These are phyloP conservation scores for Salvia sclarea DNA, from an alignment of 305 asterid species.

Conservation along the genomic window DNA sequence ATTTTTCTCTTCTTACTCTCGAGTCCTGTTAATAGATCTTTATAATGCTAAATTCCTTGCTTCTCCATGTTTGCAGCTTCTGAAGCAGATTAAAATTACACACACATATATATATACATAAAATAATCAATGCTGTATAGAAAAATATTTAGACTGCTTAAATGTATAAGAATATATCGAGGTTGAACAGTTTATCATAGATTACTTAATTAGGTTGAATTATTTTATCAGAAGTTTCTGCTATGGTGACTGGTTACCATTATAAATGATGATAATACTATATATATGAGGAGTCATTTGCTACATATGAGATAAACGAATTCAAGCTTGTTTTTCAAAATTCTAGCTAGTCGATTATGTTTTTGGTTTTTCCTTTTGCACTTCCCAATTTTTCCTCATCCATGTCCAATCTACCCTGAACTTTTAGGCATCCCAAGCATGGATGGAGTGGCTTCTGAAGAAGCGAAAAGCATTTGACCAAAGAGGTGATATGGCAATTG, in stretches of 20 bases:
- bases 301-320: slow-evolving; percentile 11
- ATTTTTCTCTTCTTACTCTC: not conserved
- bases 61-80: slow-evolving; percentile 7
- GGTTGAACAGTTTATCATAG: not conserved
- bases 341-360: not conserved
- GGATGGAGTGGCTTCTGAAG: slow-evolving; percentile 91
- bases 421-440: slow-evolving; percentile 80
- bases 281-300: too few relatives aligned
- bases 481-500: slow-evolving; percentile 95
- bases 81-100: not conserved
- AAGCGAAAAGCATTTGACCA: slow-evolving; percentile 95
- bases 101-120: too few relatives aligned
- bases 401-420: slow-evolving; percentile 1
- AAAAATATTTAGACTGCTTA: not conserved
- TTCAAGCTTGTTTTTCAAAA: slow-evolving; percentile 2
- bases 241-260: not conserved
- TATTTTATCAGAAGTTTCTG: not conserved
- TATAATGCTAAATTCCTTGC: not conserved
- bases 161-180: not conserved
- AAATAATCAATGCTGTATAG: not conserved
- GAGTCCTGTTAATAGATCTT: not conserved
- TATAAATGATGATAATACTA: not conserved
- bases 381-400: not conserved
- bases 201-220: not conserved
- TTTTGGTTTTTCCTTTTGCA: not conserved